Percentiles rank a stretch among this genome's conserved stretches.
phyloP scores from a whole-genome alignment of 2,329 filamentous ascomycete species.

The Colletotrichum scovillei region DNA sequence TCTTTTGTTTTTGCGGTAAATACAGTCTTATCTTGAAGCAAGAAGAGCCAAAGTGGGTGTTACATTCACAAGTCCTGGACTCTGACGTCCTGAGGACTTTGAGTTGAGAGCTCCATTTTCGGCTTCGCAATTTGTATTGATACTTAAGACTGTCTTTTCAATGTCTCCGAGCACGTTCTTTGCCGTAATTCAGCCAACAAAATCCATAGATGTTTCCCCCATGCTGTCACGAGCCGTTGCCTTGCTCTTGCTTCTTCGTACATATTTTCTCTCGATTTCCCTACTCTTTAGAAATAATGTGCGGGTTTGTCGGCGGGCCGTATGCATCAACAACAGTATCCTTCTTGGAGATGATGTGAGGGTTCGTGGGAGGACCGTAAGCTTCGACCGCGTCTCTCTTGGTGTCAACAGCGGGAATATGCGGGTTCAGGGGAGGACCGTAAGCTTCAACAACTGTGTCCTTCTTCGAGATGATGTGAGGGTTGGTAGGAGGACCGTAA shows the following conservation, averaged over 20 bases:
- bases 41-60: background rate
- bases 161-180: background rate
- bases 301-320: slow-evolving; percentile 16
- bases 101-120: no score
- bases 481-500: slow-evolving; percentile 20
- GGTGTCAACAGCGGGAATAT: slow-evolving; percentile 7
- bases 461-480: slow-evolving; percentile 13
- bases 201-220: background rate
- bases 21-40: background rate
- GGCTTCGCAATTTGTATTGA: no score
- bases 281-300: slow-evolving; percentile 15
- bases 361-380: slow-evolving; percentile 24
- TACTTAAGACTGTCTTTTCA: background rate
- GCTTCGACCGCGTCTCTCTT: slow-evolving; percentile 16
- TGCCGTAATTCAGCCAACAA: background rate
- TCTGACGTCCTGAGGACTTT: no score
- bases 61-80: no score
- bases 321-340: slow-evolving; percentile 13
- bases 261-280: no score
- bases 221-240: background rate
- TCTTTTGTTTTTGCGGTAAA: background rate
- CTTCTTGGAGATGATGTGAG: slow-evolving; percentile 19
- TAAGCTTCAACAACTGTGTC: slow-evolving; percentile 20
- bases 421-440: slow-evolving; percentile 20
- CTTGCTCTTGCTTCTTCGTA: background rate